Evolutionary conservation across 2,329 filamentous ascomycete genomes (phyloP).

Genomic region (Nemania sp.): DNA sequence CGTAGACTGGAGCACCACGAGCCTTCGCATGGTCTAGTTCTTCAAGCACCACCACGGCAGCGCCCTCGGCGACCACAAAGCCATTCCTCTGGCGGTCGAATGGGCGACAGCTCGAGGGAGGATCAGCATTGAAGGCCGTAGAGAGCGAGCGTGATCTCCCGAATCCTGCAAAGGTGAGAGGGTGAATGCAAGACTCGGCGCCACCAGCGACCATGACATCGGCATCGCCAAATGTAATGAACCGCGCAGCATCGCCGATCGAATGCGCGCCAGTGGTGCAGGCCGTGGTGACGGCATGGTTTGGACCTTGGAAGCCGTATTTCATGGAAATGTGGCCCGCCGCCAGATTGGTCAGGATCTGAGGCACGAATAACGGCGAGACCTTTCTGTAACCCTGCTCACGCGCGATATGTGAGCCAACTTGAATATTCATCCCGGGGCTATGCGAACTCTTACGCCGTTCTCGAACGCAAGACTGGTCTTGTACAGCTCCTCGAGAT

Average conservation of each 20-base stretch:
- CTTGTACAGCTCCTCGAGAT: conserved; percentile 85
- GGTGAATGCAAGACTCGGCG: conserved; percentile 93
- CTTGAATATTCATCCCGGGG: not conserved
- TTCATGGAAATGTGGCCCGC: conserved; percentile 95
- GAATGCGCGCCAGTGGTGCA: conserved; percentile 96
- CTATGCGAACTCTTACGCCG: conserved; percentile 56
- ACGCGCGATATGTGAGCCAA: conserved; percentile 15
- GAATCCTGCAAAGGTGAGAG: conserved; percentile 89
- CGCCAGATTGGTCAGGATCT: conserved; percentile 90
- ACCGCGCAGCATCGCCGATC: conserved; percentile 89
- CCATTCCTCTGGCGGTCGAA: conserved; percentile 81
- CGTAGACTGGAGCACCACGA: conserved; percentile 81
- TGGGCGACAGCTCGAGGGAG: conserved; percentile 74
- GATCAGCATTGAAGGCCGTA: conserved; percentile 75
- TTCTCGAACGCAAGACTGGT: conserved; percentile 77
- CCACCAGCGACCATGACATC: conserved; percentile 97
- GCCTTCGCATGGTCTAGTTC: conserved; percentile 84
- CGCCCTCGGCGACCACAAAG: conserved; percentile 92
- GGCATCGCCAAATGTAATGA: conserved; percentile 89
- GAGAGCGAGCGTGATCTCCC: conserved; percentile 83
- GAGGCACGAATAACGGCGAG: conserved; percentile 90
- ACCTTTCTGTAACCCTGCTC: conserved; percentile 85
- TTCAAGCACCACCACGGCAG: conserved; percentile 85
- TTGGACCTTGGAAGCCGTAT: conserved; percentile 86
- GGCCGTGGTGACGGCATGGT: conserved; percentile 89